phyloP scores from a whole-genome alignment of 257 asterid genomes.

The Mentha longifolia region DNA sequence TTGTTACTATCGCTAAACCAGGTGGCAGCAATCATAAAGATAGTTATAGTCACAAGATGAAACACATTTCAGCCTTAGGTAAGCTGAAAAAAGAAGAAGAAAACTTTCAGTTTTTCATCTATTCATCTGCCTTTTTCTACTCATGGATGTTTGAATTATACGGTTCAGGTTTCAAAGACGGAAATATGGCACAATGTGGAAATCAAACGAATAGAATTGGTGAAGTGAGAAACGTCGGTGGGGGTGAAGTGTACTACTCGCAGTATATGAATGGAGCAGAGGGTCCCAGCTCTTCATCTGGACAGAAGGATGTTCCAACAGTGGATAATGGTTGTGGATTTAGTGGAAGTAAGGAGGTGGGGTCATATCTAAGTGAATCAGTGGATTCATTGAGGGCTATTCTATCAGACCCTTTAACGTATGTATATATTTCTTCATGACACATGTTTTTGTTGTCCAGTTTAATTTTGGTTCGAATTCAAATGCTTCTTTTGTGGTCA shows the following conservation, averaged over 20 bases:
- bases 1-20: constrained; percentile 44
- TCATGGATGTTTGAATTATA: background rate
- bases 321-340: constrained; percentile 66
- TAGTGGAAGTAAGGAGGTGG: constrained; percentile 74
- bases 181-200: constrained; percentile 44
- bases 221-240: constrained; percentile 52
- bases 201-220: constrained; percentile 44
- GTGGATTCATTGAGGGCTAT: constrained; percentile 77
- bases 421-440: constrained; percentile 35
- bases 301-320: constrained; percentile 52
- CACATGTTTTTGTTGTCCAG: background rate
- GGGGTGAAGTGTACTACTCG: constrained; percentile 56
- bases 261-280: constrained; percentile 59
- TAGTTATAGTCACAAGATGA: constrained; percentile 48
- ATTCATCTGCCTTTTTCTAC: background rate
- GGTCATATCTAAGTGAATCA: constrained; percentile 52
- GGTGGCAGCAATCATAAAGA: constrained; percentile 38
- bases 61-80: constrained; percentile 58
- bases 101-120: background rate
- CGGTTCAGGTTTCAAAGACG: constrained; percentile 54
- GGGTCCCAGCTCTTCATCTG: constrained; percentile 59
- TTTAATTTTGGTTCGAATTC: constrained; percentile 2
- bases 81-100: background rate
- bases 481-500: background rate
- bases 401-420: constrained; percentile 90